These are phyloP conservation scores for Pulveroboletus sp. DNA, from an alignment of 768 basidiomycete genomes.

Conservation along the genomic window DNA sequence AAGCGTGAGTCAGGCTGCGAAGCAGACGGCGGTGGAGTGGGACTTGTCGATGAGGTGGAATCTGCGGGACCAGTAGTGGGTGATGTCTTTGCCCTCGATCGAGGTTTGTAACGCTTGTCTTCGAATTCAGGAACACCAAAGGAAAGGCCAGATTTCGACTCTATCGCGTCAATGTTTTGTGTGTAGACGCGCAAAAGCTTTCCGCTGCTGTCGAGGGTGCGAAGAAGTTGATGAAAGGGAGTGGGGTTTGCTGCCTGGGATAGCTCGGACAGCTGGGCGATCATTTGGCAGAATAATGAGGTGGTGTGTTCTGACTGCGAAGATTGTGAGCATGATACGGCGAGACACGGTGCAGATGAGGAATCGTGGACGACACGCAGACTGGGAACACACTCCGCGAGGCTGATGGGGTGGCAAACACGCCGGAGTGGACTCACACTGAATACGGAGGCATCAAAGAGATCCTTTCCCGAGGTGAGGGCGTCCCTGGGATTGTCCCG, in stretches of 20 bases:
- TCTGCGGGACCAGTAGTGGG: slow-evolving; percentile 14
- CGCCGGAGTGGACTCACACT: slow-evolving; percentile 48
- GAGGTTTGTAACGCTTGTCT: slow-evolving; percentile 51
- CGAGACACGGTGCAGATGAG: slow-evolving; percentile 1
- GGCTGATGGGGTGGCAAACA: slow-evolving; percentile 4
- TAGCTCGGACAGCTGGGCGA: slow-evolving; percentile 74
- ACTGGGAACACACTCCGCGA: slow-evolving; percentile 1
- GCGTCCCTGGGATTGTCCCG: slow-evolving; percentile 72
- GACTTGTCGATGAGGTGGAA: slow-evolving; percentile 8
- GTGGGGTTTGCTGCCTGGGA: slow-evolving; percentile 75
- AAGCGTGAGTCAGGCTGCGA: slow-evolving; percentile 36
- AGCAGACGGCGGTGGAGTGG: slow-evolving; percentile 11
- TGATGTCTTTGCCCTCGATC: slow-evolving; percentile 43
- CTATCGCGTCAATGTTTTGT: slow-evolving; percentile 91
- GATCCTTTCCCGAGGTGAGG: slow-evolving; percentile 75
- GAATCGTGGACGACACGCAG: neutral
- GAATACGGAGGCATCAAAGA: slow-evolving; percentile 90
- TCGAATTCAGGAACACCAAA: slow-evolving; percentile 79
- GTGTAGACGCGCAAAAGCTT: slow-evolving; percentile 85
- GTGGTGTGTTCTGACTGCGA: slow-evolving; percentile 71
- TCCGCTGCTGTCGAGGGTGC: slow-evolving; percentile 70
- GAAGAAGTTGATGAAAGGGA: slow-evolving; percentile 74
- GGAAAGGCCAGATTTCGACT: slow-evolving; percentile 80
- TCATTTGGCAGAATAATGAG: slow-evolving; percentile 84
- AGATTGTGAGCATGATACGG: slow-evolving; percentile 19